Evolutionary conservation across 352 stramenopile genomes (phyloP), one percentile per base, ranked within the genome.

Genomic region (Globisporangium uncinulatum): DNA sequence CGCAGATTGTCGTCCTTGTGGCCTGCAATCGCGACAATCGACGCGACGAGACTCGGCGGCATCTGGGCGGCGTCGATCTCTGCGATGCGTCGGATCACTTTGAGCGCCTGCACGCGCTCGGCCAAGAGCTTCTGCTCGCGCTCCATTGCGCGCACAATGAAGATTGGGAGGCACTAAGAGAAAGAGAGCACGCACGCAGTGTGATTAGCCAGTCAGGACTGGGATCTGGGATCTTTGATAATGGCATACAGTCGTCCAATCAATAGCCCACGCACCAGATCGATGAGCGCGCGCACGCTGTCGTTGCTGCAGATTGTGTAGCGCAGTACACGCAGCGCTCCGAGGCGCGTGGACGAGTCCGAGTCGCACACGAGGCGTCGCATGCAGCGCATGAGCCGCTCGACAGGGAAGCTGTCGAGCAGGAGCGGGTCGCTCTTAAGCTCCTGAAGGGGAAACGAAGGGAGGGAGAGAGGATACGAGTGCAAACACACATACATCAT

Each of bases 1-100:
- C 87, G 81, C 71, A 96, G 73, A 55, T 94, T 94, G 65, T 96
- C 87, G 57, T 96, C 87, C 54, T 94, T 93, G 64, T 95, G 85
- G 34, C 79, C 83, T 14, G 86, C 81, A 64, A 95, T 89, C 5
- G 87, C 83, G 37, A 92, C 77, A 39, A 96, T 64, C 8, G 85
- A 95, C 19, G 70, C 62, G 15, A 95, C 86, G n/a, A 96, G 69
- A 11, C 77, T 76, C 44, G 75, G 77, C n/a, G 87, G 86, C 81
- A 95, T 89, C 61, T 88, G 76, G 17, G 76, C 76, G 20, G 78
- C 83, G 48, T 96, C 86, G 55, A 95, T 89, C 44, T 96, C 83
- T 67, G 94, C 86, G 47, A 96, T 75, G 14, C 86, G 71, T 0
- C 87, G 77, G 36, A 91, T 81, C 8, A 95, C 79, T 56, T 96